Conservation (phyloP, 768 basidiomycete genomes). For the Xerocomellus dryophilus region DNA sequence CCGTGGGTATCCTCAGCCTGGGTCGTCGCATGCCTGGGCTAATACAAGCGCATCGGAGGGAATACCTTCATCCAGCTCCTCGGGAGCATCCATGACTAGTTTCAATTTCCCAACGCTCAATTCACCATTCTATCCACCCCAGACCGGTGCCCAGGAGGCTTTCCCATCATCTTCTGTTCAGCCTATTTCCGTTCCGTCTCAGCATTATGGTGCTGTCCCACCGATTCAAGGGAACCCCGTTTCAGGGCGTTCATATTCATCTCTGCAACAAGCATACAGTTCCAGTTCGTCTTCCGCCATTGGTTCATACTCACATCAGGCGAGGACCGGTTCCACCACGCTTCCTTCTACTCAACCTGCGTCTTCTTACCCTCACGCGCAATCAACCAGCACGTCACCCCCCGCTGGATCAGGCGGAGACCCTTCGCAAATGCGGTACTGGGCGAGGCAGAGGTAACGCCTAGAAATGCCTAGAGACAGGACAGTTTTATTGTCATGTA, state of each 20-base stretch:
- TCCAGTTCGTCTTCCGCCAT: slow-evolving; percentile 16
- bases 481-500: slow-evolving; percentile 6
- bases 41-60: slow-evolving; percentile 20
- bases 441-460: slow-evolving; percentile 23
- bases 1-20: slow-evolving; percentile 29
- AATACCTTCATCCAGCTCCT: slow-evolving; percentile 21
- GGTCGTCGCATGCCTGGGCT: slow-evolving; percentile 28
- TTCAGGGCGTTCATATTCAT: slow-evolving; percentile 27
- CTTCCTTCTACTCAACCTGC: slow-evolving; percentile 24
- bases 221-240: slow-evolving; percentile 21
- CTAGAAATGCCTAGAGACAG: slow-evolving; percentile 10
- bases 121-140: slow-evolving; percentile 53
- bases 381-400: slow-evolving; percentile 23
- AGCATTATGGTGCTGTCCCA: slow-evolving; percentile 29
- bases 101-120: slow-evolving; percentile 52
- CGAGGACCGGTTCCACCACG: slow-evolving; percentile 16
- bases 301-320: slow-evolving; percentile 26
- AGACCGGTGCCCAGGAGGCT: slow-evolving; percentile 32
- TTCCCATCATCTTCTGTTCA: slow-evolving; percentile 34
- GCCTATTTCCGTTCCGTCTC: slow-evolving; percentile 28
- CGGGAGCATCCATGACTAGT: slow-evolving; percentile 20
- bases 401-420: slow-evolving; percentile 28
- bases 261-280: slow-evolving; percentile 27
- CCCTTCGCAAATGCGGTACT: slow-evolving; percentile 28
- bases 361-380: slow-evolving; percentile 26